A percentile compares a stretch with the other conserved stretches of the same genome.
phyloP scores from a whole-genome alignment of 352 stramenopile genomes.

The Globisporangium sylvaticum region DNA sequence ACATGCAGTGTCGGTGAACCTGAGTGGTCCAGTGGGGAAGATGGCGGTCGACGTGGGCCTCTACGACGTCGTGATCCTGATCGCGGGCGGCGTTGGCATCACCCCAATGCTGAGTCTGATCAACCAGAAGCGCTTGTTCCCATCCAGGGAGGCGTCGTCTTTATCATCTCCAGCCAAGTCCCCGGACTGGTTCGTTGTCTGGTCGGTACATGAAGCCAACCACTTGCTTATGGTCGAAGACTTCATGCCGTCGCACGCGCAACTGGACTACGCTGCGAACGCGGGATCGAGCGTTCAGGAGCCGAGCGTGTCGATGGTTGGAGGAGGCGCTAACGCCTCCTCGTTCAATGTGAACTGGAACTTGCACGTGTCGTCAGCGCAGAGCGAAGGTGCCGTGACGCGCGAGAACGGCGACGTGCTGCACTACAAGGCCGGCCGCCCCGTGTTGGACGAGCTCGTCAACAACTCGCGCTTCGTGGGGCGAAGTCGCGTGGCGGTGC shows the following conservation, averaged over 20 bases:
- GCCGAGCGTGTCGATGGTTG: constrained; percentile 28
- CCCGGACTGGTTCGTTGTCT: constrained; percentile 54
- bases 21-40: constrained; percentile 69
- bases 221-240: constrained; percentile 73
- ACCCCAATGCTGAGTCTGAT: constrained; percentile 74
- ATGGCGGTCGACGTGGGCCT: constrained; percentile 53
- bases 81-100: constrained; percentile 72
- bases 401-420: constrained; percentile 52
- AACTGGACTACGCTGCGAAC: constrained; percentile 30
- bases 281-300: constrained; percentile 32
- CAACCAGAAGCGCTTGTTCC: constrained; percentile 51
- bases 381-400: constrained; percentile 33
- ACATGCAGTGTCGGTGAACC: constrained; percentile 39
- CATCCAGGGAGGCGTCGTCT: constrained; percentile 13
- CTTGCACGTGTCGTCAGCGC: constrained; percentile 60
- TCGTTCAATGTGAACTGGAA: constrained; percentile 49
- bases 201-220: constrained; percentile 49
- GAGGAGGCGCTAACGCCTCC: neutral
- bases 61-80: constrained; percentile 65
- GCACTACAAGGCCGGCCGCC: constrained; percentile 41
- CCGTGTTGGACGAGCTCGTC: constrained; percentile 68
- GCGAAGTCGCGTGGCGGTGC: constrained; percentile 55
- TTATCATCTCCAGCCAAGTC: constrained; percentile 11
- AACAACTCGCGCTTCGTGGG: constrained; percentile 62
- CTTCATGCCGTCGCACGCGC: constrained; percentile 39